phyloP scores from a whole-genome alignment of 805 yeast genomes.

The Danielia reshetovae region DNA sequence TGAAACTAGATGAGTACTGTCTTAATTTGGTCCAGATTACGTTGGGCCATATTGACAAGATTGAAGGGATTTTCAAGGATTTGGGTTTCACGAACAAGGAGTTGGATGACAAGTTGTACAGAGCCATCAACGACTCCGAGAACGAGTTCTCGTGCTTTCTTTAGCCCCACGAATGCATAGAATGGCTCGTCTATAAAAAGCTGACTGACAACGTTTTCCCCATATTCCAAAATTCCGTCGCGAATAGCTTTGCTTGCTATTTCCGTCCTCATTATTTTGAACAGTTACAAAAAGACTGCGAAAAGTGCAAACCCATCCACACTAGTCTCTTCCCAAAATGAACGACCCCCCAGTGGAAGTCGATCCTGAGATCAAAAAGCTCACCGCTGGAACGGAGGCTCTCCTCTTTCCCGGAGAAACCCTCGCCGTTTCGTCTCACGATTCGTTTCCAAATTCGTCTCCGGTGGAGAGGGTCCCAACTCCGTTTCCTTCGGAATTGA shows the following conservation, averaged over 20 bases:
- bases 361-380: background rate
- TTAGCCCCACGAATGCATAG: no score
- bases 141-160: constrained; percentile 35
- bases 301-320: background rate
- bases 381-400: background rate
- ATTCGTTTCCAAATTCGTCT: no score
- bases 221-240: no score
- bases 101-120: constrained; percentile 25
- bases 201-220: no score
- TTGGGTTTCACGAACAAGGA: constrained; percentile 22
- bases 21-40: constrained; percentile 31
- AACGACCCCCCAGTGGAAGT: background rate
- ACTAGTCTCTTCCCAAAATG: background rate
- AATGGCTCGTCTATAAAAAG: constrained; percentile 1
- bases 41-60: constrained; percentile 23
- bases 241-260: no score
- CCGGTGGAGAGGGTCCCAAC: no score
- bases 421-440: background rate
- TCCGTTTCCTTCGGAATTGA: background rate
- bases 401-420: background rate
- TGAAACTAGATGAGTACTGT: constrained; percentile 32
- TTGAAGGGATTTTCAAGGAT: constrained; percentile 21
- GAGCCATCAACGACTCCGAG: constrained; percentile 24
- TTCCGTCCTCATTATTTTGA: no score
- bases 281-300: background rate